Percentiles rank a stretch among this genome's conserved stretches.
Evolutionary conservation across 768 basidiomycete species (phyloP).

Genomic region (Hericium erinaceus): DNA sequence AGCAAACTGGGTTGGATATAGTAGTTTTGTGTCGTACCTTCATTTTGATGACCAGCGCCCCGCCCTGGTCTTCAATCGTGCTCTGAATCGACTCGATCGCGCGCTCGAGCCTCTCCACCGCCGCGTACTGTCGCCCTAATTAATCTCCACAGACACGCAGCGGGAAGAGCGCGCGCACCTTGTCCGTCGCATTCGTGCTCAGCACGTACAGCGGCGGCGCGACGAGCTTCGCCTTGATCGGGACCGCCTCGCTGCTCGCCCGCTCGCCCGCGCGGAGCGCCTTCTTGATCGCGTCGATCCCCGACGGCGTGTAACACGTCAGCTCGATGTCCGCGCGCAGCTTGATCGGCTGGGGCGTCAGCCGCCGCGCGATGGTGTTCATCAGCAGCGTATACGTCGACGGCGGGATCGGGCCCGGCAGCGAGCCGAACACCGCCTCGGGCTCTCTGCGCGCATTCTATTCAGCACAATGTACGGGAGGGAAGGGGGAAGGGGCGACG

Average conservation of each 20-base stretch:
- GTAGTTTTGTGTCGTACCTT: constrained; percentile 43
- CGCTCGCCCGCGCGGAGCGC: constrained; percentile 85
- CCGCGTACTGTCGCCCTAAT: constrained; percentile 48
- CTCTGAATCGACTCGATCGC: constrained; percentile 86
- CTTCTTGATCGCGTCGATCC: constrained; percentile 94
- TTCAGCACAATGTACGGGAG: background rate
- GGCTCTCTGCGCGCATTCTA: constrained; percentile 42
- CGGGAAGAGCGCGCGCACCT: constrained; percentile 35
- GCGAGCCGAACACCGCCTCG: constrained; percentile 71
- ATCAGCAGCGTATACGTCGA: constrained; percentile 57
- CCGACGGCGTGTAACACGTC: constrained; percentile 91
- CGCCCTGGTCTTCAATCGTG: constrained; percentile 78
- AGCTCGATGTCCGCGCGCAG: constrained; percentile 96
- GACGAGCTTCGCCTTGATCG: constrained; percentile 94
- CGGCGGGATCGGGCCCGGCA: constrained; percentile 47
- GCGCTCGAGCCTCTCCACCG: constrained; percentile 87
- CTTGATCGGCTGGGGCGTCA: constrained; percentile 98
- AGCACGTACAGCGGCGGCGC: constrained; percentile 95
- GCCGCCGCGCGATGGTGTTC: constrained; percentile 82
- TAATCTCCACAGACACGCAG: background rate
- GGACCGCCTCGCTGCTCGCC: constrained; percentile 80
- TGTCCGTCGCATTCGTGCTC: constrained; percentile 94
- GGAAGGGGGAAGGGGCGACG: constrained; percentile 20
- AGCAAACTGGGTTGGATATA: background rate
- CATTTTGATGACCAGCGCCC: constrained; percentile 90